Conservation (phyloP, 169 alveolate genomes). For the Plasmodium malariae region DNA sequence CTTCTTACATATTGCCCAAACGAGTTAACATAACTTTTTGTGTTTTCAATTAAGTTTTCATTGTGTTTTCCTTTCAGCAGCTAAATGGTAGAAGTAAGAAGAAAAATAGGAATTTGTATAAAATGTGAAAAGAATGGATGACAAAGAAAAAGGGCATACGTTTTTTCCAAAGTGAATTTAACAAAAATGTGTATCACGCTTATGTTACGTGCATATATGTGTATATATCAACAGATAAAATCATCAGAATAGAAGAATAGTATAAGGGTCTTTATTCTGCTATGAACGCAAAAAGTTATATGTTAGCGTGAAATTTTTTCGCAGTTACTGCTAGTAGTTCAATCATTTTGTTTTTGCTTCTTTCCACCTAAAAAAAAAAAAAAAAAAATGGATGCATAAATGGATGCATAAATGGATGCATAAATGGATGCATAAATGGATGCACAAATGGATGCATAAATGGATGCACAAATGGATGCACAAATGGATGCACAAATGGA, state of each 20-base stretch:
- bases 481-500: not conserved
- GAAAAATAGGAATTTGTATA: not conserved
- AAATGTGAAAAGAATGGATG: not conserved
- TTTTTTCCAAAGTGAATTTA: not conserved
- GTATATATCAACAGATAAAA: not conserved
- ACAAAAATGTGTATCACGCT: not conserved
- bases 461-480: too few relatives aligned
- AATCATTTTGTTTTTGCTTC: conserved; percentile 67
- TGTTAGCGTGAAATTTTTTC: not conserved
- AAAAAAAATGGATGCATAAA: not conserved
- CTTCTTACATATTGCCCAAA: conserved; percentile 63
- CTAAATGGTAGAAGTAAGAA: not conserved
- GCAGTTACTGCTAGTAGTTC: conserved; percentile 58
- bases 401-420: not conserved
- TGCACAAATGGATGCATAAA: not conserved
- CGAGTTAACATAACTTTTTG: conserved; percentile 35
- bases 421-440: not conserved
- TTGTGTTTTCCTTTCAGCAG: conserved; percentile 67
- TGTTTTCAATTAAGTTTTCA: conserved; percentile 51
- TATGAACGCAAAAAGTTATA: not conserved
- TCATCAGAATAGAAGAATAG: not conserved
- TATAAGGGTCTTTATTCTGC: too few relatives aligned
- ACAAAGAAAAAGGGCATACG: not conserved
- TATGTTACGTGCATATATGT: not conserved
- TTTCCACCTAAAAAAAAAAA: conserved; percentile 37